Conservation (phyloP, 352 stramenopile genomes). For the Globisporangium emineosum region DNA sequence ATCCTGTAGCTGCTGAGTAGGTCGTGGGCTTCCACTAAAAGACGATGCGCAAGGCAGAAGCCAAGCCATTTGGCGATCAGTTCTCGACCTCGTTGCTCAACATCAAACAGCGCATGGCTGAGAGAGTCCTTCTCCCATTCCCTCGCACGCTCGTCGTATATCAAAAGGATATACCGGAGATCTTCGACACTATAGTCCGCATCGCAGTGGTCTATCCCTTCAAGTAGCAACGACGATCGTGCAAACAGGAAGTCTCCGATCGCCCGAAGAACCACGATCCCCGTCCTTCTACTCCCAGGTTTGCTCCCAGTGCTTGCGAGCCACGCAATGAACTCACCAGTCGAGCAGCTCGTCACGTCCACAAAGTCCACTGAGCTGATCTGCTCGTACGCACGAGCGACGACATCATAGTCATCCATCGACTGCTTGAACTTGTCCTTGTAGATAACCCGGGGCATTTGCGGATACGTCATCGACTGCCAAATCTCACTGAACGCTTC, state of each 20-base stretch:
- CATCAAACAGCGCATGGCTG: conserved; percentile 18
- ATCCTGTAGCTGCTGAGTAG: conserved; percentile 29
- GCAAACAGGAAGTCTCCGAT: conserved; percentile 35
- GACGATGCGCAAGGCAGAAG: conserved; percentile 41
- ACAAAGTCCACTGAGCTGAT: neutral
- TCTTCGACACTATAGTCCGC: neutral
- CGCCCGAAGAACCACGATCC: conserved; percentile 22
- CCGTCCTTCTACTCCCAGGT: neutral
- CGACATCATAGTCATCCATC: neutral
- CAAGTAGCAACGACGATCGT: neutral
- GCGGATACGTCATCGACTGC: neutral
- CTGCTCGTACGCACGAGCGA: neutral
- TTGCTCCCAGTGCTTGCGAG: neutral
- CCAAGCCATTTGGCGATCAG: conserved; percentile 42
- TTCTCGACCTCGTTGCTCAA: conserved; percentile 38
- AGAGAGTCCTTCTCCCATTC: conserved; percentile 18
- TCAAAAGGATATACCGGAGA: conserved; percentile 7
- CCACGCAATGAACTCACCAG: conserved; percentile 11
- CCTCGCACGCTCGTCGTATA: conserved; percentile 6
- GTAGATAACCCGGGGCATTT: neutral
- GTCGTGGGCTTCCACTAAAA: conserved; percentile 12
- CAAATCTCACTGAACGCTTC: neutral
- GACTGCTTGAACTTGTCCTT: neutral
- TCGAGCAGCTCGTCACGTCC: neutral
- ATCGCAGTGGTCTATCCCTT: neutral